Evolutionary conservation across 441 rosid species (phyloP), one percentile per base, ranked within the genome.

Genomic region (Aquilaria agallochum): DNA sequence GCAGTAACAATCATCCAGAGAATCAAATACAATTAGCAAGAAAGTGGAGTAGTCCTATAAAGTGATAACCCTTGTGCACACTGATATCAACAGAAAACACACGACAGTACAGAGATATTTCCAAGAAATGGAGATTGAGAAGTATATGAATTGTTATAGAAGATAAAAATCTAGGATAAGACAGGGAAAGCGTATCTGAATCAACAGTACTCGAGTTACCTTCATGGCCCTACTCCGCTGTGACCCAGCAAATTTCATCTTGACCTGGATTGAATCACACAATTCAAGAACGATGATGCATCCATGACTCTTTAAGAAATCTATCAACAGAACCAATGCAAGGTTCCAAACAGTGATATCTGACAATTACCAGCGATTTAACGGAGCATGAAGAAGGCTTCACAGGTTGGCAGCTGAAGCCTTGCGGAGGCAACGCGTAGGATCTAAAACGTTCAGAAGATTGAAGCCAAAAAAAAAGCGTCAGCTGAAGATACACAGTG

Each of bases 361-460:
- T n/a, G 42, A 31, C 58, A 40, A 48, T 14, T 53, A 66, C 76
- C 72, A 62, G 50, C 31, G 62, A 10, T 31, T 68, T 68, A 46
- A 71, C 42, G 61, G 78, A 74, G 49, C 64, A 67, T 0, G 74
- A 55, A 60, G 72, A 67, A 61, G 61, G 65, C 68, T 76, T 83
- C 62, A 74, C 73, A 3, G 32, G 78, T 53, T 58, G 68, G 69
- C 63, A 52, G 2, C 69, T 74, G 78, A 78, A 78, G 64, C 80
- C 72, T 54, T 75, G 76, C 59, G 73, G 44, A 55, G 85, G 76
- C 71, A 80, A 68, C 33, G 78, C 76, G n/a, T 80, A 83, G 55
- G 77, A 87, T 77, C 92, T 84, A 77, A 68, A 62, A 34, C 31
- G 9, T 15, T 59, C 46, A 50, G 49, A 52, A 58, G 59, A 50